A percentile compares a stretch with the other conserved stretches of the same genome.
phyloP scores from a whole-genome alignment of 352 stramenopile genomes.

The Thalassiosira sp. region DNA sequence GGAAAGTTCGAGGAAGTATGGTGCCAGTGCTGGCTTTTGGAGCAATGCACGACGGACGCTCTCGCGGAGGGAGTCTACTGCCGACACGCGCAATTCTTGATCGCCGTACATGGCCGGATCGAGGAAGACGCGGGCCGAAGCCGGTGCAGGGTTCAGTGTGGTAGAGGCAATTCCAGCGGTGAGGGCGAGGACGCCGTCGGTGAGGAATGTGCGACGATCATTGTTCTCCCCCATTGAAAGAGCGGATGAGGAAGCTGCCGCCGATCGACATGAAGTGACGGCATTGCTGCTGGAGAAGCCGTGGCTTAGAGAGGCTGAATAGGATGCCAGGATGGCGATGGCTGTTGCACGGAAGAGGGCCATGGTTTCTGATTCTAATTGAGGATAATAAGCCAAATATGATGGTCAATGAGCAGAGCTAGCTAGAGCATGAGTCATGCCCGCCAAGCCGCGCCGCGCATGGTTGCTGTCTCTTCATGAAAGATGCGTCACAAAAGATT shows the following conservation, averaged over 20 bases:
- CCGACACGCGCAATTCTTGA: constrained; percentile 80
- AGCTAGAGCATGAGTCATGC: too few relatives aligned
- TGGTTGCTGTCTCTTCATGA: too few relatives aligned
- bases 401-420: too few relatives aligned
- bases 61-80: constrained; percentile 76
- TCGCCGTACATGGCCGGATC: constrained; percentile 84
- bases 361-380: constrained; percentile 14
- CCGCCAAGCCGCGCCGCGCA: too few relatives aligned
- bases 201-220: constrained; percentile 50
- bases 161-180: constrained; percentile 14
- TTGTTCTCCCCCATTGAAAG: constrained; percentile 30
- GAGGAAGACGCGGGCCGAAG: constrained; percentile 76
- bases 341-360: constrained; percentile 19
- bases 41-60: constrained; percentile 72
- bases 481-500: too few relatives aligned
- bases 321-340: constrained; percentile 25
- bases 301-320: neutral
- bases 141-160: constrained; percentile 17
- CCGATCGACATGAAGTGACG: neutral
- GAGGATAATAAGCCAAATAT: too few relatives aligned
- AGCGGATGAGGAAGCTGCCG: constrained; percentile 3
- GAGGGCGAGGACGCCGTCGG: constrained; percentile 11
- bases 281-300: constrained; percentile 13
- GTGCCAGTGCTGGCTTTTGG: constrained; percentile 69
- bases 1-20: constrained; percentile 77